Conservation (phyloP, 345 rosid genomes). For the Theobroma cacao region DNA sequence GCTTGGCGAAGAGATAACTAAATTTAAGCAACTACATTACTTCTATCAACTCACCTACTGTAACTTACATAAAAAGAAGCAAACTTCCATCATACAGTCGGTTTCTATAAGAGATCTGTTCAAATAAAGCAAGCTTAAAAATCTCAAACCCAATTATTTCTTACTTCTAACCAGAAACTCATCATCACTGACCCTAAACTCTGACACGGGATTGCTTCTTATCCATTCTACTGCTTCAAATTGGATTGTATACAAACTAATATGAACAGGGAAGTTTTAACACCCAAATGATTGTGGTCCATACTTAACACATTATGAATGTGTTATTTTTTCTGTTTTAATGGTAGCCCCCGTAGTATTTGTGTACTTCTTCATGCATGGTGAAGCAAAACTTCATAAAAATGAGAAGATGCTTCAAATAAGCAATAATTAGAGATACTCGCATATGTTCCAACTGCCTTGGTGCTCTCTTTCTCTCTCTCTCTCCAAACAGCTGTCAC, state of each 20-base stretch:
- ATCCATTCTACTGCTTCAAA: background rate
- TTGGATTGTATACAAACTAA: background rate
- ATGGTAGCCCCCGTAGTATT: background rate
- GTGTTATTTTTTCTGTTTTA: background rate
- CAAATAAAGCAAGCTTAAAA: background rate
- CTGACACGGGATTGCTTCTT: background rate
- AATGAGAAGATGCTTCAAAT: background rate
- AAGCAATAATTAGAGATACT: background rate
- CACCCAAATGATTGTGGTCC: background rate
- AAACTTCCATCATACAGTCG: background rate
- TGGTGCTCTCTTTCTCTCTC: background rate
- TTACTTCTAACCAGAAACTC: background rate
- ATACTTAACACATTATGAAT: background rate
- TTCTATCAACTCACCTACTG: too few species aligned
- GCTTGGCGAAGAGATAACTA: background rate
- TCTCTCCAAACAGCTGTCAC: background rate
- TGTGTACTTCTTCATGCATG: background rate
- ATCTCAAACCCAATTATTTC: background rate
- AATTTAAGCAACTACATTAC: background rate
- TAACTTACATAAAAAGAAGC: background rate
- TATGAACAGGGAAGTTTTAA: background rate
- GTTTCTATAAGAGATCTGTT: background rate
- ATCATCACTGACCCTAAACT: background rate
- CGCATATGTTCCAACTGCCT: background rate
- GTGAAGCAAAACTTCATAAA: background rate